Percentiles rank a stretch among this genome's conserved stretches.
Evolutionary conservation across 129 eudicot species (phyloP).

Genomic region (Flaveria sonorensis): DNA sequence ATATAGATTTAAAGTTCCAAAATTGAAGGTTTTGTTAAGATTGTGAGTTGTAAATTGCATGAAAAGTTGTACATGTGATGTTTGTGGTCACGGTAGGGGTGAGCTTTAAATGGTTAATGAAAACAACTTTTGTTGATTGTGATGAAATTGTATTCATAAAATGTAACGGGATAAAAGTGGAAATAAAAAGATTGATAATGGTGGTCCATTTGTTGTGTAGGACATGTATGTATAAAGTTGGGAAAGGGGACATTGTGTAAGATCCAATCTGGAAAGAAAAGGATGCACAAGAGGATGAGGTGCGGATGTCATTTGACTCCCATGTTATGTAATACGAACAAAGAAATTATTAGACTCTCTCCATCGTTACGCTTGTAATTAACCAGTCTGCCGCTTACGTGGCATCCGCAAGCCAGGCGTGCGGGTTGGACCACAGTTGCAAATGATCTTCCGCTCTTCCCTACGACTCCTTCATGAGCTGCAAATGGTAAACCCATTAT

Average conservation of each 20-base stretch:
- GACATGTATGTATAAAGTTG: conserved; percentile 34
- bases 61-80: conserved; percentile 12
- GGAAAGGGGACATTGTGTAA: conserved; percentile 40
- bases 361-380: no score
- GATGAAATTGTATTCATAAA: not conserved
- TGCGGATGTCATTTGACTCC: conserved; percentile 29
- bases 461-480: no score
- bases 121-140: conserved; percentile 25
- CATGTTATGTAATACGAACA: conserved; percentile 2
- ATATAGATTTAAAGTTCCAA: conserved; percentile 16
- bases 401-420: no score
- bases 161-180: not conserved
- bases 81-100: conserved; percentile 4
- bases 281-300: not conserved
- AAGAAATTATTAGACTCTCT: not conserved
- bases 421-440: no score
- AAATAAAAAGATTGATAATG: conserved; percentile 23
- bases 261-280: conserved; percentile 35
- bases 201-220: conserved; percentile 38
- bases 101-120: conserved; percentile 24
- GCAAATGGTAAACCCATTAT: no score
- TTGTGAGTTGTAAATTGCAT: conserved; percentile 24
- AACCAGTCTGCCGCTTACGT: no score
- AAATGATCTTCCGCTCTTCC: no score
- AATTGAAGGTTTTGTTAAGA: not conserved